Evolutionary conservation across 176 grass and related monocot species (phyloP), one percentile per base, ranked within the genome.

Genomic region (Dactylis glomerata): DNA sequence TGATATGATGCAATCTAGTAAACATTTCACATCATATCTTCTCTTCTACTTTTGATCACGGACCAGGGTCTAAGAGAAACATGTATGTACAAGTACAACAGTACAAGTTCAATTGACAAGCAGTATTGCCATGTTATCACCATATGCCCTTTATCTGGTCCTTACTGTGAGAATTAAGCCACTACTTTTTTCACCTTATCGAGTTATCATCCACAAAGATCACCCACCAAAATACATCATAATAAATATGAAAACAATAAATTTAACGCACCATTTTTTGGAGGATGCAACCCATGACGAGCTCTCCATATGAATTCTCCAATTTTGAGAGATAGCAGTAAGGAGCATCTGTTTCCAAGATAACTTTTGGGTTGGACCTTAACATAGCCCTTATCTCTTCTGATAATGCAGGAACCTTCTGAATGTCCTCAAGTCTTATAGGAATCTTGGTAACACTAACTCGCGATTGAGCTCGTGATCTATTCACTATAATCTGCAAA

Each of bases 401-500:
- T 68, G 95, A 86, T 59, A 88, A 75, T 81, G 84, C 37, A 63
- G 90, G 90, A 83, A 94, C 78, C 71, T 92, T 94, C 65, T 97
- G 90, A 54, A 97, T 89, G 82, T 94, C 90, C 38, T 94, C 82
- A 73, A 97, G 89, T 50, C 74, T 83, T 67, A 97, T 30, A 72
- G 92, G 92, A 76, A 98, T 89, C 77, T 82, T 98, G 71, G 89
- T 92, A 76, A 95, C 75, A 80, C 81, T 87, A 77, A 89, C 71
- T 79, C 85, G 91, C 87, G 85, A 88, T 75, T 86, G 67, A 70
- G 95, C 95, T 52, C 92, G 85, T 84, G 96, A 94, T 84, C 88
- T 94, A 75, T 98, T 98, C 65, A 98, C 89, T 83, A 98, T 98
- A 75, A 94, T 92, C 96, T 98, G 83, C n/a, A 68, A 89, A 66